Evolutionary conservation across 305 asterid species (phyloP), one percentile per base, ranked within the genome.

Genomic region (Fraxinus xanthoxyloides): DNA sequence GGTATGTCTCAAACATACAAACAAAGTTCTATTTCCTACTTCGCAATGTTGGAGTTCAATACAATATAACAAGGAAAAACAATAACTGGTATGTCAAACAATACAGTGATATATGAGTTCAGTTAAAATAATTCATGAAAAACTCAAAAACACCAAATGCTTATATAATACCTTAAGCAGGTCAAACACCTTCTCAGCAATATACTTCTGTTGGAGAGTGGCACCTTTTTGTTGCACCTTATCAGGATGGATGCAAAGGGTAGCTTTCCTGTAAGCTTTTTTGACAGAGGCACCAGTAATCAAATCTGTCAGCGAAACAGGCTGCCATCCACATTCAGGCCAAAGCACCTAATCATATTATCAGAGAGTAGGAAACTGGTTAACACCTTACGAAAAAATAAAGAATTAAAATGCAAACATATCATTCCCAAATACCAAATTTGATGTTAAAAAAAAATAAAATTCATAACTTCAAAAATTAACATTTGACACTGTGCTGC

Each of bases 221-320:
- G 99, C 99, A 81, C 98, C 99, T 90, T 97, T 97, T 78, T 97
- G 99, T 90, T 97, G 99, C 86, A 97, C 99, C 88, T 97, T 97
- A 84, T 97, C 99, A 34, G 99, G 99, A 82, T 97, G 99, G 85
- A 97, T 92, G 91, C 98, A 93, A 69, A 97, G 93, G 77, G 99
- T 97, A 34, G 99, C 98, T 89, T 97, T 97, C 86, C 99, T 89
- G 80, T 94, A 97, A 31, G 73, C 94, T 83, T 97, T 97, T 83
- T 97, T 97, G 74, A 97, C 99, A 15, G 92, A 86, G 84, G 96
- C 95, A 13, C 96, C 98, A 0, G 87, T 89, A 28, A 97, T 95
- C 89, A 97, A 86, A 89, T 97, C 98, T 30, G 99, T 94, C 91
- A 97, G 92, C 36, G 99, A 94, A 87, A 97, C 93, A 48, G 99